Evolutionary conservation across 441 rosid genomes (phyloP).

Genomic region (Gossypium lobatum): DNA sequence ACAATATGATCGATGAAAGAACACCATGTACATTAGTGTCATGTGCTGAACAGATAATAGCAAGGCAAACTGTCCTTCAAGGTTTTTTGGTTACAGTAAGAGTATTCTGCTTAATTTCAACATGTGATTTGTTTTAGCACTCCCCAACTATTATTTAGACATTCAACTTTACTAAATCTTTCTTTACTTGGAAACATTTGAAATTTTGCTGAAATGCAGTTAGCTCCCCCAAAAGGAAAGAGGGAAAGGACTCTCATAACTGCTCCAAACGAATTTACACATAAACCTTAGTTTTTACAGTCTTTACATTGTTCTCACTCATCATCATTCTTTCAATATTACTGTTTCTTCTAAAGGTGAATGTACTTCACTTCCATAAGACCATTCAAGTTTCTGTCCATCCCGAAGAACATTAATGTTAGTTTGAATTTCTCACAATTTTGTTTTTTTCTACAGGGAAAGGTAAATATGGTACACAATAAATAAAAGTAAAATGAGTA

Average conservation of each 20-base stretch:
- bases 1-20: not conserved
- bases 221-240: not conserved
- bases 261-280: not conserved
- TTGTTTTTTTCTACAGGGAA: not conserved
- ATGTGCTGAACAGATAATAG: not conserved
- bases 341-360: not conserved
- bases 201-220: not conserved
- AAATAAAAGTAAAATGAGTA: constrained; percentile 24
- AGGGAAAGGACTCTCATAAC: not conserved
- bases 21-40: not conserved
- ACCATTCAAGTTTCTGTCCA: not conserved
- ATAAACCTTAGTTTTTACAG: not conserved
- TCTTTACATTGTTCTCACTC: not conserved
- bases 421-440: not conserved
- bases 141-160: not conserved
- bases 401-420: not conserved
- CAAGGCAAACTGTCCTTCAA: not conserved
- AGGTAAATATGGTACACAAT: not conserved
- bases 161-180: not conserved
- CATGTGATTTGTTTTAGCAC: not conserved
- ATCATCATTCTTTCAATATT: not conserved
- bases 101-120: not conserved
- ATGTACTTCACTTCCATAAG: not conserved
- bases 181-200: not conserved
- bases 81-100: not conserved